Evolutionary conservation across 108 stramenopile species (phyloP).

Genomic region (Cyclotella distinguenda): DNA sequence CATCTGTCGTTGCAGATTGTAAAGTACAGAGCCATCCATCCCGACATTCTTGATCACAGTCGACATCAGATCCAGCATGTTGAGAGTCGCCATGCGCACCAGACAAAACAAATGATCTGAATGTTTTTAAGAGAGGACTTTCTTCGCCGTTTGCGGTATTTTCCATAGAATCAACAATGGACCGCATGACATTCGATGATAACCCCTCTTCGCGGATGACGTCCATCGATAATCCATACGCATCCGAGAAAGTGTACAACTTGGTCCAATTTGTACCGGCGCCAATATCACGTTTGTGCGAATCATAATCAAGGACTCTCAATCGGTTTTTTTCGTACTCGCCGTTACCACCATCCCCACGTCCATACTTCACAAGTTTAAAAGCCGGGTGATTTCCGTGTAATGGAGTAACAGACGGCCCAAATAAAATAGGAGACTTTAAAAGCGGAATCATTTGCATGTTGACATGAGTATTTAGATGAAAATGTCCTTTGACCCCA

Average conservation of each 20-base stretch:
- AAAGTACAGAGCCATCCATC: slow-evolving; percentile 43
- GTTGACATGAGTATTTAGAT: neutral
- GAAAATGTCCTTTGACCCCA: slow-evolving; percentile 3
- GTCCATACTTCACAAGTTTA: slow-evolving; percentile 52
- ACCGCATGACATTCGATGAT: slow-evolving; percentile 24
- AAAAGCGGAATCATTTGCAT: slow-evolving; percentile 15
- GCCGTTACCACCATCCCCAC: neutral
- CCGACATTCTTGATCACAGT: slow-evolving; percentile 32
- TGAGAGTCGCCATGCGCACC: slow-evolving; percentile 21
- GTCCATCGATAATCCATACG: slow-evolving; percentile 12
- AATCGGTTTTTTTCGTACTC: slow-evolving; percentile 6
- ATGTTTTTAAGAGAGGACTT: slow-evolving; percentile 27
- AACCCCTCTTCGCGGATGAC: slow-evolving; percentile 22
- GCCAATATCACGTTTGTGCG: slow-evolving; percentile 13
- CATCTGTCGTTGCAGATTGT: slow-evolving; percentile 17
- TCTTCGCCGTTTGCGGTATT: slow-evolving; percentile 2
- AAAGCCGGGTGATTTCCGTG: slow-evolving; percentile 70
- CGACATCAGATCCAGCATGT: neutral
- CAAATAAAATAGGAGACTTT: slow-evolving; percentile 50
- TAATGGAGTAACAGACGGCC: slow-evolving; percentile 59
- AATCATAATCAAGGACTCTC: slow-evolving; percentile 40
- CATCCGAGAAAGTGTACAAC: slow-evolving; percentile 49
- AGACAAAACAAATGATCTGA: slow-evolving; percentile 19
- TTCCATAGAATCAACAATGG: slow-evolving; percentile 39
- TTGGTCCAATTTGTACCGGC: slow-evolving; percentile 26